phyloP scores from a whole-genome alignment of 176 grass and related monocot species.

The Microstegium vimineum region DNA sequence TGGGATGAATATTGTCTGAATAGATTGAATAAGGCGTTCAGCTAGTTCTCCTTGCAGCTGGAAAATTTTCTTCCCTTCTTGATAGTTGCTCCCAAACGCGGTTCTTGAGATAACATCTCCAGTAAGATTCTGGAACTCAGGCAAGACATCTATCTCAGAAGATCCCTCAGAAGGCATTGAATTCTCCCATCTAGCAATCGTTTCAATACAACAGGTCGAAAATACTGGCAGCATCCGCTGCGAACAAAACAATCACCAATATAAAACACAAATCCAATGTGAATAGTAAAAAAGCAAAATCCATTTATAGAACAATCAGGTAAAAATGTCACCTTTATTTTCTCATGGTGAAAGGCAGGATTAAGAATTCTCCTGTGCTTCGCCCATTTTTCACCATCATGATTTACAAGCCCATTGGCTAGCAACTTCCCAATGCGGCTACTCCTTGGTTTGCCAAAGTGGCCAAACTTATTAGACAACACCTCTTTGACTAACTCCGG shows the following conservation, averaged over 20 bases:
- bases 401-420: conserved; percentile 30
- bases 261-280: not conserved
- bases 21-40: conserved; percentile 32
- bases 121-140: conserved; percentile 64
- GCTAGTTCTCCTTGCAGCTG: conserved; percentile 58
- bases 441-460: conserved; percentile 23
- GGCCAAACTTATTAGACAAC: conserved; percentile 56
- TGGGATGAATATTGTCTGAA: conserved; percentile 49
- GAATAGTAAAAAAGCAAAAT: not conserved
- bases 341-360: conserved; percentile 72
- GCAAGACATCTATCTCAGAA: conserved; percentile 63
- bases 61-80: conserved; percentile 70
- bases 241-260: not conserved
- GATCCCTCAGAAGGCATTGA: conserved; percentile 27
- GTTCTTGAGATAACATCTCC: conserved; percentile 77
- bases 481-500: conserved; percentile 52
- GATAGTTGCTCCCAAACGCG: conserved; percentile 72
- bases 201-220: conserved; percentile 45
- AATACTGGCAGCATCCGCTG: conserved; percentile 63
- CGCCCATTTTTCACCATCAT: conserved; percentile 69
- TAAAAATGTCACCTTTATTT: conserved; percentile 52
- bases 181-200: conserved; percentile 62
- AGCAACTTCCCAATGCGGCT: conserved; percentile 13
- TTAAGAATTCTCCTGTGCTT: conserved; percentile 78
- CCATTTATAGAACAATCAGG: not conserved